Conservation (phyloP, 2,329 filamentous ascomycete genomes). For the Aureobasidium uvarum region DNA sequence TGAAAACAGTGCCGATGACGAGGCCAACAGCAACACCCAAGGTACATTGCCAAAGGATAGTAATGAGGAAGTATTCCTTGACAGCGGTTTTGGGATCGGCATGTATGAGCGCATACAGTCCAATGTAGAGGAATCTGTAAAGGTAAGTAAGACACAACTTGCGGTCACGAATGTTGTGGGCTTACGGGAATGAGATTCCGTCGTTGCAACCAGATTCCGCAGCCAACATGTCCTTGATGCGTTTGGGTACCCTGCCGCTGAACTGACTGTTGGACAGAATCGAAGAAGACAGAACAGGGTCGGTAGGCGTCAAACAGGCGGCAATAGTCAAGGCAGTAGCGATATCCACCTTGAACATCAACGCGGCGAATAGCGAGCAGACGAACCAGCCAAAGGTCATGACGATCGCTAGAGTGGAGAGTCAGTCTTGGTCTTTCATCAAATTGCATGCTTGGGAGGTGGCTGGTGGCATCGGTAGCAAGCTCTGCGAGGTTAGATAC, state of each 20-base stretch:
- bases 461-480: too few relatives aligned
- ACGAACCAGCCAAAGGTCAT: slow-evolving; percentile 53
- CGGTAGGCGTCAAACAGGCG: slow-evolving; percentile 57
- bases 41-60: slow-evolving; percentile 56
- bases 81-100: slow-evolving; percentile 42
- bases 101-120: slow-evolving; percentile 48
- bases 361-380: slow-evolving; percentile 48
- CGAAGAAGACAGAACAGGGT: slow-evolving; percentile 56
- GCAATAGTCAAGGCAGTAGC: slow-evolving; percentile 52
- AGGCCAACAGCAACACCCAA: slow-evolving; percentile 51
- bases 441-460: background rate
- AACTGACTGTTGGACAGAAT: slow-evolving; percentile 56
- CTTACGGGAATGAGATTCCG: slow-evolving; percentile 52
- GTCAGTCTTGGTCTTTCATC: background rate
- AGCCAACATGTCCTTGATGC: slow-evolving; percentile 52
- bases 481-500: background rate
- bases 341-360: slow-evolving; percentile 49
- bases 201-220: slow-evolving; percentile 59
- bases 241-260: slow-evolving; percentile 51
- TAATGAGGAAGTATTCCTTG: slow-evolving; percentile 55
- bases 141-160: background rate
- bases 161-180: background rate
- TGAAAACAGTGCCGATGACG: slow-evolving; percentile 49
- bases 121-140: slow-evolving; percentile 52
- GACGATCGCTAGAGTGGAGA: slow-evolving; percentile 43